phyloP scores from a whole-genome alignment of 306 rosid genomes.

The Gastrolobium villosum region DNA sequence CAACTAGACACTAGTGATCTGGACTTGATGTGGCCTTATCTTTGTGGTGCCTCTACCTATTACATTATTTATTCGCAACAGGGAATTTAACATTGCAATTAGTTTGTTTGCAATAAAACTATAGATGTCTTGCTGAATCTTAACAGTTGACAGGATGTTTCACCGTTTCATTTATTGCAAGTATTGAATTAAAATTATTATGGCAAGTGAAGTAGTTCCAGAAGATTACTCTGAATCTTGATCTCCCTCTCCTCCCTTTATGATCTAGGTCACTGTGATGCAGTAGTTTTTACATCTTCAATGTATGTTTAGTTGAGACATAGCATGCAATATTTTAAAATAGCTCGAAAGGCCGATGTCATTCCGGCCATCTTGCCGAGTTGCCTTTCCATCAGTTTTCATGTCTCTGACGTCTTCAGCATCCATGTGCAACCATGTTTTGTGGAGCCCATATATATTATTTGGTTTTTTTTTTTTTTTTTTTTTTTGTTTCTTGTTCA shows the following conservation, averaged over 20 bases:
- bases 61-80: constrained; percentile 19
- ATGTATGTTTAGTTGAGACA: neutral
- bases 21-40: constrained; percentile 33
- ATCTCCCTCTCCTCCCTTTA: neutral
- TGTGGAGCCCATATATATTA: too few relatives aligned
- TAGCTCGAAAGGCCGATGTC: too few relatives aligned
- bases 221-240: constrained; percentile 36
- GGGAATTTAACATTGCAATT: neutral
- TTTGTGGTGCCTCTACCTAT: constrained; percentile 16
- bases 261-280: neutral
- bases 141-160: constrained; percentile 29
- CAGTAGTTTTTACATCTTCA: neutral
- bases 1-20: neutral
- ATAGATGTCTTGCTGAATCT: neutral
- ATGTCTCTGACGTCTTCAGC: too few relatives aligned
- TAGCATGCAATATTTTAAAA: too few relatives aligned
- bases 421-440: too few relatives aligned
- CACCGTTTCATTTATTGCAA: constrained; percentile 16
- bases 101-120: constrained; percentile 6
- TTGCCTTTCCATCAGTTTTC: too few relatives aligned
- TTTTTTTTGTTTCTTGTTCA: too few relatives aligned
- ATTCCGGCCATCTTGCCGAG: too few relatives aligned
- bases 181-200: constrained; percentile 18
- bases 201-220: constrained; percentile 29
- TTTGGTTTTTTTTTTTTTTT: too few relatives aligned